Evolutionary conservation across 163 green algal genomes (phyloP).

Genomic region (Scenedesmus sp.): DNA sequence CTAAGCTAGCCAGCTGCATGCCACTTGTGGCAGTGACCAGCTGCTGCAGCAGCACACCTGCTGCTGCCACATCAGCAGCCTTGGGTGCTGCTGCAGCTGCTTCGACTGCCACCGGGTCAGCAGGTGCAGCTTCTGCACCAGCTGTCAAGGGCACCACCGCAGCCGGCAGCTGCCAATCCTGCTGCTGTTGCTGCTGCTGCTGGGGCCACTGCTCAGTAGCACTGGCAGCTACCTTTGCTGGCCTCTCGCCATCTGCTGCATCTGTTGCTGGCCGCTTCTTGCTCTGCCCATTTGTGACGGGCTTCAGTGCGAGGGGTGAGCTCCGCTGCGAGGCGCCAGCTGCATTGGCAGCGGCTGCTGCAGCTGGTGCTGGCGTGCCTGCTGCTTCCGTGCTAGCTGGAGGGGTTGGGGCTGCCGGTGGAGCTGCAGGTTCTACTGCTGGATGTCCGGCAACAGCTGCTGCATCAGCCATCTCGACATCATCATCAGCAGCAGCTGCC

Average conservation of each 20-base stretch:
- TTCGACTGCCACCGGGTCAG: neutral
- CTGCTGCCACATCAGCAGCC: constrained; percentile 39
- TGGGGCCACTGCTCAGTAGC: neutral
- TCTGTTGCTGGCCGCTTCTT: neutral
- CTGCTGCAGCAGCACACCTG: constrained; percentile 55
- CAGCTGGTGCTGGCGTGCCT: constrained; percentile 25
- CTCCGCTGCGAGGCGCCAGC: neutral
- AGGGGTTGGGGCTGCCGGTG: neutral
- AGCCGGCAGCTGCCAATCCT: neutral
- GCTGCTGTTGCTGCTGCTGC: constrained; percentile 8
- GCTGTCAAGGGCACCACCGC: neutral
- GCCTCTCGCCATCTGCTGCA: neutral
- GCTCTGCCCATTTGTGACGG: neutral
- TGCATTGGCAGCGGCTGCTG: neutral
- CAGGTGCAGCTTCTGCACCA: too few relatives aligned
- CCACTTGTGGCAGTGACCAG: constrained; percentile 58
- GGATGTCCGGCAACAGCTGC: neutral
- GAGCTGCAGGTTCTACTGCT: neutral
- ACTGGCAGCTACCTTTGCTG: neutral
- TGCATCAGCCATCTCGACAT: neutral
- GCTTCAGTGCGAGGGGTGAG: neutral
- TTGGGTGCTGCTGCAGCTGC: neutral
- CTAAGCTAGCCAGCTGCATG: constrained; percentile 60
- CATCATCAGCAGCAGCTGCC: neutral
- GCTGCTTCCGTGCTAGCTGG: neutral